Percentiles rank a stretch among this genome's conserved stretches.
These are phyloP conservation scores for Aspergillus egyptiacus DNA, from an alignment of 495 filamentous ascomycete genomes.

Conservation along the genomic window DNA sequence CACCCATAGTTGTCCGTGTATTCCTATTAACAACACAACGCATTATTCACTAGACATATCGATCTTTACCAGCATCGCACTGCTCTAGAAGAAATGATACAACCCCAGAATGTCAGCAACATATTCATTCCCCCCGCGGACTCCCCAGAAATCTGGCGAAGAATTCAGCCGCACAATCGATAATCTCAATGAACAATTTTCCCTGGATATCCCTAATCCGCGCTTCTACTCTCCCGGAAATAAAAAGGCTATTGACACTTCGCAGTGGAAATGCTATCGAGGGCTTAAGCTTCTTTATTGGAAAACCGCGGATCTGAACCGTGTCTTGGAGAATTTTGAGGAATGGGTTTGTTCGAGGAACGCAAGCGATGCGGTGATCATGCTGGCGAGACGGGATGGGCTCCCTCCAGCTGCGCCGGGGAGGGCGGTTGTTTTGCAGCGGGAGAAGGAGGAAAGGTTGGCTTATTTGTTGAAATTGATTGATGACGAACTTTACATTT, in stretches of 20 bases:
- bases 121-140: neutral
- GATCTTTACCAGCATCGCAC: neutral
- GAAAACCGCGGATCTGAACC: slow-evolving; percentile 13
- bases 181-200: slow-evolving; percentile 22
- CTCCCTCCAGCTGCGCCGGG: no score
- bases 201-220: slow-evolving; percentile 23
- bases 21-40: no score
- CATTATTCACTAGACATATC: neutral
- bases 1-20: no score
- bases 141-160: slow-evolving; percentile 19
- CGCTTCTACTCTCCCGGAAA: slow-evolving; percentile 16
- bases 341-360: slow-evolving; percentile 24
- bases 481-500: slow-evolving; percentile 26
- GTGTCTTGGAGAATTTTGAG: slow-evolving; percentile 20
- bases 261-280: slow-evolving; percentile 13
- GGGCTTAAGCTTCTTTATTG: slow-evolving; percentile 17
- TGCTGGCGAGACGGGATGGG: neutral
- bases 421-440: slow-evolving; percentile 2
- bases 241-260: neutral
- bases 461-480: slow-evolving; percentile 24
- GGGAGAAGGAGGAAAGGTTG: slow-evolving; percentile 20
- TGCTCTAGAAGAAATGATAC: neutral
- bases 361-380: neutral
- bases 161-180: slow-evolving; percentile 16
- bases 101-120: neutral